Evolutionary conservation across 345 rosid species (phyloP), one percentile per base, ranked within the genome.

Genomic region (Pistacia atlantica): DNA sequence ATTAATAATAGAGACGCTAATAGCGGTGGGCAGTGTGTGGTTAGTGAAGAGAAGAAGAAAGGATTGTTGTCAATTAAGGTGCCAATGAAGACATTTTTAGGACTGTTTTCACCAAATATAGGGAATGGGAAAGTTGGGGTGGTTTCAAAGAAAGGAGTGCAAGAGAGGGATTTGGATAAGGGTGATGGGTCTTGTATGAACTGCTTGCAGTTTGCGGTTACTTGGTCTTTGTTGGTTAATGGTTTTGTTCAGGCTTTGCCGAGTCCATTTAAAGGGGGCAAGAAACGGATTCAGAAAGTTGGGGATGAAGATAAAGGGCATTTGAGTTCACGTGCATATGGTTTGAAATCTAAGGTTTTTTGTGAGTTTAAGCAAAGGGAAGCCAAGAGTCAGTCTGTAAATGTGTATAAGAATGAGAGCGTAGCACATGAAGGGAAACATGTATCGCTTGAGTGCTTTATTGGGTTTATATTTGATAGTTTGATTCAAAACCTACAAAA

Each of bases 161-260:
- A 84, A 78, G 87, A 75, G 22, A 78, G 80, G 80, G 82, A 69
- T 70, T 46, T 49, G 67, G 84, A 83, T 61, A 84, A 79, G 73
- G 88, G 83, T 2, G 90, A 85, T 31, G 91, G 76, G 69, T 87
- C 97, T 80, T 90, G 98, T 74, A 54, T 78, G 0, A 90, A 89
- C 67, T 93, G 98, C 81, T 87, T 90, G 80, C 90, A 88, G 78
- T 93, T 93, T 87, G 91, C 95, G 0, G 85, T 89, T 77, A 85
- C 91, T 71, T 91, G 91, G 91, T 87, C 97, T 9, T 74, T 91
- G 86, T 80, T 91, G 88, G 87, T 91, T 33, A 88, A 87, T 82
- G 89, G 90, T 68, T 86, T 93, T 73, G 87, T 84, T 66, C 91
- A 91, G 83, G 88, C 94, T 64, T 80, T 90, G 67, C 93, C 93